A percentile compares a stretch with the other conserved stretches of the same genome.
Evolutionary conservation across 306 rosid species (phyloP).

Genomic region (Sicyos baderoa): DNA sequence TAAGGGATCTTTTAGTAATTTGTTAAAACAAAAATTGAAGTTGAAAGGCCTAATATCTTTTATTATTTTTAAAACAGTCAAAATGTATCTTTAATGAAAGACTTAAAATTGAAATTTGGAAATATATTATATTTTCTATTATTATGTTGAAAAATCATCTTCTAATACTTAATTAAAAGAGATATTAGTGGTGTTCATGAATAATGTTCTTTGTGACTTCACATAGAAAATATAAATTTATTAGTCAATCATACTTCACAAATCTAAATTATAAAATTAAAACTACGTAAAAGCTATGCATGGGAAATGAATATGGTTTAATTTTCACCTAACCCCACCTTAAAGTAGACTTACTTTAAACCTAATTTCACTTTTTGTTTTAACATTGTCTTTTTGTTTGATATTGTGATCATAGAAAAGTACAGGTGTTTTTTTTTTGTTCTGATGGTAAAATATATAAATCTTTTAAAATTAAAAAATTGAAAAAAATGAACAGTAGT

Average conservation of each 20-base stretch:
- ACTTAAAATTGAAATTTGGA: no score
- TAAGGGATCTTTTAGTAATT: no score
- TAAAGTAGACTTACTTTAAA: constrained; percentile 16
- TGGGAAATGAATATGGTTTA: background rate
- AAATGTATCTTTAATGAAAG: no score
- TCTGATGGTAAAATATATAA: background rate
- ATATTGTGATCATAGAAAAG: background rate
- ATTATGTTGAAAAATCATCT: no score
- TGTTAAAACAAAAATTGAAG: no score
- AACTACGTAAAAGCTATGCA: constrained; percentile 12
- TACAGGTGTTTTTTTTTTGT: constrained; percentile 4
- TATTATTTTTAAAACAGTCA: no score
- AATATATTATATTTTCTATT: no score
- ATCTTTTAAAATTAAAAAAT: no score
- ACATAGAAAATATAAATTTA: background rate
- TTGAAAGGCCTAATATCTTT: no score
- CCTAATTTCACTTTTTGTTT: constrained; percentile 21
- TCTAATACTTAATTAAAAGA: no score
- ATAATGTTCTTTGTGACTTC: background rate
- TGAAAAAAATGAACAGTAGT: background rate
- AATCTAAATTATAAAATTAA: background rate
- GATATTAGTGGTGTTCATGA: no score
- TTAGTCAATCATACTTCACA: background rate
- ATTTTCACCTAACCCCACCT: constrained; percentile 25
- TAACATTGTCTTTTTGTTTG: constrained; percentile 18